These are phyloP conservation scores for Eucalyptus cladocalyx DNA, from an alignment of 345 rosid genomes.

Conservation along the genomic window DNA sequence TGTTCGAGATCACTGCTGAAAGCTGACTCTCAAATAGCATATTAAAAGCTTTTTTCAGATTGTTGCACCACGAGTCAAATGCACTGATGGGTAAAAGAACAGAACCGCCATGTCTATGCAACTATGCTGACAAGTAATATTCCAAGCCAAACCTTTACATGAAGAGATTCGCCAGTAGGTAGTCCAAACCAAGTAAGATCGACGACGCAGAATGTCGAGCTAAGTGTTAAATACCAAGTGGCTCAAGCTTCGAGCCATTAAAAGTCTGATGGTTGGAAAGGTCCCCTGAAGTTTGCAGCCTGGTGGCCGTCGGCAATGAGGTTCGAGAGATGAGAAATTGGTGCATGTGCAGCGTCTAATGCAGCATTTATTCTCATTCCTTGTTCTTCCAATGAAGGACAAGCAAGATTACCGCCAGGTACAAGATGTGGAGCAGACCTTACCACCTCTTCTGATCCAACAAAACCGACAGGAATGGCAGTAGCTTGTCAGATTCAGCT, in stretches of 20 bases:
- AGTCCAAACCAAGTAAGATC: neutral
- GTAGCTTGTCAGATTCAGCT: neutral
- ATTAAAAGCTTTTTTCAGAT: too few species aligned
- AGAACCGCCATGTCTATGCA: neutral
- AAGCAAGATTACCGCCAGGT: neutral
- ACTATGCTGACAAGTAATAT: too few species aligned
- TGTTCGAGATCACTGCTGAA: too few species aligned
- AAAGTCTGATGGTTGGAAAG: neutral
- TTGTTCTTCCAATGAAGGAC: neutral
- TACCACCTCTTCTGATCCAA: neutral
- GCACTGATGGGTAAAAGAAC: neutral
- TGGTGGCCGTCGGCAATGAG: neutral
- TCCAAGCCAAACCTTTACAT: too few species aligned
- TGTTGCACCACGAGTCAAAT: neutral
- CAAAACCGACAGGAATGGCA: neutral
- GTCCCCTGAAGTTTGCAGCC: neutral
- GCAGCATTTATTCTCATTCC: neutral
- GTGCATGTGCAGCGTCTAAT: neutral
- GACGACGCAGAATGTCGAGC: neutral
- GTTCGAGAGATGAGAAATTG: neutral
- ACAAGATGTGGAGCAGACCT: neutral
- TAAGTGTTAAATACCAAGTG: neutral
- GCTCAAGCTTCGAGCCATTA: neutral
- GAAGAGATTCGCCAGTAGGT: neutral
- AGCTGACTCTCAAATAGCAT: too few species aligned